Conservation (phyloP, 2,329 filamentous ascomycete species). For the Fusarium pininemorale region DNA sequence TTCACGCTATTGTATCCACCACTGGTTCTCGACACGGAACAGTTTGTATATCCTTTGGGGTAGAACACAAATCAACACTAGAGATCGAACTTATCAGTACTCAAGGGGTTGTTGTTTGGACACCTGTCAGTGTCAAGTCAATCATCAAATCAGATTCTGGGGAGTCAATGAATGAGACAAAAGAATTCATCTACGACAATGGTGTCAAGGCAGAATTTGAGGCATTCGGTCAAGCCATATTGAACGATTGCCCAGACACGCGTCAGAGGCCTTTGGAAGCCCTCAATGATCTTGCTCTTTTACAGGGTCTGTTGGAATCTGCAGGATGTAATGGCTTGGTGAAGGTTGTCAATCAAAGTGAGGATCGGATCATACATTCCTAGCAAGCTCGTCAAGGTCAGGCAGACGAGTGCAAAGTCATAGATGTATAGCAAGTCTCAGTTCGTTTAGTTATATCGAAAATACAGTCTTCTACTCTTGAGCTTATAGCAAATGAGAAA, state of each 20-base stretch:
- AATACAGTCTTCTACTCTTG: background rate
- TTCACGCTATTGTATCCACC: background rate
- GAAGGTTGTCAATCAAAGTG: background rate
- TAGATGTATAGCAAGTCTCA: background rate
- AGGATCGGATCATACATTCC: background rate
- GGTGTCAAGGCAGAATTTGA: background rate
- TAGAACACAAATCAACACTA: background rate
- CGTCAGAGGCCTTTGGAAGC: background rate
- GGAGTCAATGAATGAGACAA: background rate
- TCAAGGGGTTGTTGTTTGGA: background rate
- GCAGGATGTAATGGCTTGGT: background rate
- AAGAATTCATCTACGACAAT: background rate
- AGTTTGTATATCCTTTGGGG: background rate
- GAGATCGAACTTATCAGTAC: background rate
- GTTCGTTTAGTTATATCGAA: accelerated
- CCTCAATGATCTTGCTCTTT: background rate
- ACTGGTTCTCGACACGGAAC: background rate
- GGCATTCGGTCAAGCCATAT: background rate
- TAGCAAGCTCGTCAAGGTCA: background rate
- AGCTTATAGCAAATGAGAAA: background rate
- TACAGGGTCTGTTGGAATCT: background rate
- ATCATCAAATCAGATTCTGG: background rate
- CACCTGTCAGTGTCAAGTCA: background rate
- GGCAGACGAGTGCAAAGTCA: accelerated
- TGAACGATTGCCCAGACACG: background rate